Evolutionary conservation across 176 grass and related monocot species (phyloP), one percentile per base, ranked within the genome.

Genomic region (Areca catechu): DNA sequence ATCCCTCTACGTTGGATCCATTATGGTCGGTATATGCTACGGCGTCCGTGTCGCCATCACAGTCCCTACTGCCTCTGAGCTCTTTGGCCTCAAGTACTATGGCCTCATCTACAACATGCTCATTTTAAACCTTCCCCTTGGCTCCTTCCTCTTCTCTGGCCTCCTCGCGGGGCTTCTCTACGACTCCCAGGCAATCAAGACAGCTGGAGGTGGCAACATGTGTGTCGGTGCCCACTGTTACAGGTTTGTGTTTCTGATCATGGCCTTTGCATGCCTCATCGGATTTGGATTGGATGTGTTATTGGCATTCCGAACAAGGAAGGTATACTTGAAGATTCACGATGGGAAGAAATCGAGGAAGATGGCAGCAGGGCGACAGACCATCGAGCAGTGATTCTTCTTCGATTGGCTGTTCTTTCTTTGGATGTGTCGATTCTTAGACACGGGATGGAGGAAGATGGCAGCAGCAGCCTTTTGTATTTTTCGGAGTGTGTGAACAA

Each of bases 21-120:
- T 98, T 0, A 78, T 98, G 1, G 93, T 98, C 1, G 93, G 93
- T 3, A 25, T 75, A 60, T 98, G 87, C 75, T 98, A 98, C 51
- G 93, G 93, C 5, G 78, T 98, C 3, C 93, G 93, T 19, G 48
- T 98, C 12, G 93, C 93, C 1, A 62, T 98, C 18, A 85, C 93
- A 0, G 93, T 98, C 24, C 93, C 93, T 0, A 92, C 84, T 9
- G 93, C 93, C 15, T 98, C 93, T 0, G 93, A 98, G 67, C 81
- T 98, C 12, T 98, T 98, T 57, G 93, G 93, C 5, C 81, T 98
- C 48, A 88, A 92, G 79, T 83, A 98, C 78, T 98, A 98, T 50
- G 93, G 93, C n/a, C 81, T 98, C 65, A 80, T 98, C 56, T 98
- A 98, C 87, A 98, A 98, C 78, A 88, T 98, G 52, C 78, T 98